Base-by-base conservation (phyloP, 352 stramenopile genomes). In the Plasmopara viticola region DNA sequence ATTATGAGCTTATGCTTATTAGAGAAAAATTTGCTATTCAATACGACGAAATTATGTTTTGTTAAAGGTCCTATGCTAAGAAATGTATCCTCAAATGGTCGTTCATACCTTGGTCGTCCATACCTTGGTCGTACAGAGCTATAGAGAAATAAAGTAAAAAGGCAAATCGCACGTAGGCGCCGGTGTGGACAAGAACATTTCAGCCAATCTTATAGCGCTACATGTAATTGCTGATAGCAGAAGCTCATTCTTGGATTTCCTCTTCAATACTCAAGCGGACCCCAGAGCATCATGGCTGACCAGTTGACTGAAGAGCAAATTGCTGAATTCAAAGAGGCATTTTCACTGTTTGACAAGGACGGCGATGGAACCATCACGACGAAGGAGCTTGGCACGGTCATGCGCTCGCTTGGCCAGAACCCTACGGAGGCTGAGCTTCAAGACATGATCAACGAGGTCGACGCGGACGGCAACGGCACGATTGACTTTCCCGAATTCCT, bases 401-500 rank as follows among this genome's bases (percentile, higher is more conserved):
- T 99, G 96, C 84, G 96, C 68, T 98, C 95, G 51, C 80, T 99
- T 52, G 96, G 96, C 76, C 95, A 98, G 83, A 98, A 98, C 86
- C 95, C 95, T 34, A 98, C 95, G 42, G 95, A 99, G 72, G 90
- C 92, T 7, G 97, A 99, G 67, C 82, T 99, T 43, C 85, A 96
- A 68, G 95, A 99, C 85, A 99, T 99, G 95, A 99, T 99, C 78
- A 98, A 98, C 72, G 96, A 98, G 64, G 96, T 99, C 28, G 97
- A 99, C 76, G 95, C 97, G 51, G 97, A 99, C 77, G 96, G 96
- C 64, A 98, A 99, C 75, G 95, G 97, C 66, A 98, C 97, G 61
- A 99, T 99, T 68, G 96, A 99, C 82, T 99, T 99, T 78, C 91
- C 97, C 7, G 97, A 99, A 83, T 99, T 99, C 80, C 78, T 99